Base-by-base conservation (phyloP, 2,329 filamentous ascomycete species). In the Grosmannia serpens region DNA sequence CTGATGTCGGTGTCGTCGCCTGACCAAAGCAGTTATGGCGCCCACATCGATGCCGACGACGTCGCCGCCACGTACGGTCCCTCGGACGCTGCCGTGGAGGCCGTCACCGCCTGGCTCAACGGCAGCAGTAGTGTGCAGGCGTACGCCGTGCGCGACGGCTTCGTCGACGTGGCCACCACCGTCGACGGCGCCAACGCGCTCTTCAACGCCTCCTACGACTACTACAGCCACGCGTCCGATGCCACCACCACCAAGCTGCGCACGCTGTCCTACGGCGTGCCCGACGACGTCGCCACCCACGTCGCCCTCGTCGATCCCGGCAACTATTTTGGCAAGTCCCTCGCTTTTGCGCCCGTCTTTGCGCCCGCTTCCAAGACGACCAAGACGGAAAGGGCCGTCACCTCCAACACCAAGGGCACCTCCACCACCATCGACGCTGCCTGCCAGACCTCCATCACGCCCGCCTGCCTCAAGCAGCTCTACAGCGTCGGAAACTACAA, bases 291-390 rank as follows among this genome's bases (percentile, higher is more conserved):
- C 4, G 75, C 77, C 58, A 64, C 73, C 49, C 74, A 82, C 65
- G 75, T 88, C 56, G 78, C 80, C 57, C 75, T 86, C 67, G 80
- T 87, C 57, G 81, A 86, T 66, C 84, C 84, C 1, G 87, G 84
- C 1, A 87, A 81, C 13, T 75, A 79, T 50, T 87, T 87, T 62
- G 77, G 75, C 59, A 54, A 56, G 10, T 24, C 51, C 33, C 55
- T 41, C 53, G 24, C 59, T 17, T 59, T 58, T 53, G 59, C 58
- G 38, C 60, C 64, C 11, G 61, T 59, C 7, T 58, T 61, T 5
- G 35, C 56, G 58, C 8, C 29, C 59, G 62, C 22, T 3, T 22
- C 22, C 5, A 22, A 49, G 46, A 46, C 22, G 8, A 22, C 22
- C 10, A 10, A n/a, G n/a, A n/a, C n/a, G n/a, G n/a, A n/a, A n/a